phyloP scores from a whole-genome alignment of 1,284 basidiomycete species.

The Quambalaria eucalypti region DNA sequence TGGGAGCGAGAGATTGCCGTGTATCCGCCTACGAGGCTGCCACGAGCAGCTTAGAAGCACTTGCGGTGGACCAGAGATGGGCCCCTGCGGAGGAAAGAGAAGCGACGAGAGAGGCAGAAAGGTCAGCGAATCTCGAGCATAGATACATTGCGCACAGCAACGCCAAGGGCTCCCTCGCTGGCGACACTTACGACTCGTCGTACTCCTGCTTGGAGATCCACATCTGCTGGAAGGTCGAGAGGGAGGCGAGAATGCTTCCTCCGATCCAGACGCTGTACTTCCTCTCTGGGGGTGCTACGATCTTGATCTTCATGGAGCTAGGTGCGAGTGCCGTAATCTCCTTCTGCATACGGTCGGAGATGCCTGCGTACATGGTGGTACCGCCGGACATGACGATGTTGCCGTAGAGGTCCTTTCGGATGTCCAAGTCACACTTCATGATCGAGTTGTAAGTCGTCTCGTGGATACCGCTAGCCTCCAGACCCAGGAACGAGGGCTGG shows the following conservation, averaged over 20 bases:
- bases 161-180: too few relatives aligned
- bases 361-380: slow-evolving; percentile 96
- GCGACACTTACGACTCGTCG: slow-evolving; percentile 46
- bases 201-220: slow-evolving; percentile 76
- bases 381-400: slow-evolving; percentile 92
- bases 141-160: slow-evolving; percentile 26
- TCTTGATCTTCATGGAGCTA: slow-evolving; percentile 68
- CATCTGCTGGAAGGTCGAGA: slow-evolving; percentile 86
- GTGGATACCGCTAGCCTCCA: slow-evolving; percentile 88
- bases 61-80: slow-evolving; percentile 24
- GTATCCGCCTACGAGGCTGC: too few relatives aligned
- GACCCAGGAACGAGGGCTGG: slow-evolving; percentile 87
- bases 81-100: background rate
- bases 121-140: background rate
- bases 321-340: slow-evolving; percentile 83
- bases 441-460: slow-evolving; percentile 87
- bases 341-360: slow-evolving; percentile 95
- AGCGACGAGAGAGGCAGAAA: background rate
- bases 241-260: slow-evolving; percentile 90
- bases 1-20: too few relatives aligned
- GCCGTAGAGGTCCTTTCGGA: slow-evolving; percentile 73
- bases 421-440: slow-evolving; percentile 61
- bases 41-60: slow-evolving; percentile 40
- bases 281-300: slow-evolving; percentile 44
- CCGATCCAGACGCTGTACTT: slow-evolving; percentile 86